Base-by-base conservation (phyloP, 129 eudicot genomes). In the Ambrosia artemisiifolia region DNA sequence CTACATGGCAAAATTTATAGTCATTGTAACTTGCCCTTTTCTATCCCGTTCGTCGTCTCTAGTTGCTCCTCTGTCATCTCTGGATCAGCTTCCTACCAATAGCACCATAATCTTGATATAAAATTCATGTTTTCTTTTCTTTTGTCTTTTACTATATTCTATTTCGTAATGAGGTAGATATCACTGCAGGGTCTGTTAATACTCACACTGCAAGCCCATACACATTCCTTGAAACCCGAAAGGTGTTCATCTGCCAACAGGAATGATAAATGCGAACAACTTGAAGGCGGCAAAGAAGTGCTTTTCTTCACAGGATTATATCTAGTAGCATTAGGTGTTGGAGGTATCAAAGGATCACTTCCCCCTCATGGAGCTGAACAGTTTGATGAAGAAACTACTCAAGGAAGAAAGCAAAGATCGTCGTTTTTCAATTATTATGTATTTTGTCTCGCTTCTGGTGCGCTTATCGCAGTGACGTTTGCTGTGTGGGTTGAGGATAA, bases 281-380 rank as follows among this genome's bases (percentile, higher is more conserved):
- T 78, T 48, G 77, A 56, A 50, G 81, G 85, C 9, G 85, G 86
- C 12, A 81, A 86, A 57, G 82, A 82, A 42, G 88, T 75, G 57
- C 33, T 83, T 74, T 67, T 92, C 51, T 92, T 80, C 79, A 57
- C 75, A 65, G 96, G 97, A 44, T 90, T 92, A 11, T 88, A 92
- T 79, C 65, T 88, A 69, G 97, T 85, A 18, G 97, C 97, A 54
- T 69, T 92, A 13, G 94, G 96, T 19, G 96, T 92, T n/a, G 97
- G 97, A 16, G 97, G 96, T 30, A 91, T 91, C 30, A 91, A 91
- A 85, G 97, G 97, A 8, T 91, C 97, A 4, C 92, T 91, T 73
- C 96, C 95, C 6, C 84, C 96, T 17, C 97, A 91, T 57, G 97
- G 97, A 7, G 97, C 97, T 6, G 88, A 91, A 74, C 97, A 91